A percentile compares a stretch with the other conserved stretches of the same genome.
phyloP scores from a whole-genome alignment of 2,329 filamentous ascomycete species.

The Hypoxylon rubiginosum region DNA sequence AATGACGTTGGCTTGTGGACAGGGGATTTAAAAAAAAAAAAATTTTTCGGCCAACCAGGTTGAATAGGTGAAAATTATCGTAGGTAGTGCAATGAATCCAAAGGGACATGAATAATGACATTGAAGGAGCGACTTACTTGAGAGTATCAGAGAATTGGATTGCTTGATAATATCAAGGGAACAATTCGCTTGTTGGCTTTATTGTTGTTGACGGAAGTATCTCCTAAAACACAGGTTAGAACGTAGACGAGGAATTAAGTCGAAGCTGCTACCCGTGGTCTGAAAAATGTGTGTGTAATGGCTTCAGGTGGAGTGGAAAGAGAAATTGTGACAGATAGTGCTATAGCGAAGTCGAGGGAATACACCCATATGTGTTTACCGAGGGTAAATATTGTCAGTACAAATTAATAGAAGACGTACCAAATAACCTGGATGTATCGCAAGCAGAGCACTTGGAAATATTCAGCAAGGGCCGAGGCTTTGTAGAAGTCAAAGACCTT shows the following conservation, averaged over 20 bases:
- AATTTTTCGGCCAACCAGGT: not conserved
- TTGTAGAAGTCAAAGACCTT: not conserved
- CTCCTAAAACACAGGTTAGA: slow-evolving; percentile 18
- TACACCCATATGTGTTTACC: not conserved
- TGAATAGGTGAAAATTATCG: not conserved
- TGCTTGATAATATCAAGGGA: not conserved
- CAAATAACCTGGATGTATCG: not conserved
- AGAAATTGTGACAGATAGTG: not conserved
- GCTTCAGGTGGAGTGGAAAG: not conserved
- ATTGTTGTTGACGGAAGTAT: slow-evolving; percentile 7
- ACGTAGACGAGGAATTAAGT: not conserved
- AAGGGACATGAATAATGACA: not conserved
- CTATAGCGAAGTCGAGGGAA: not conserved
- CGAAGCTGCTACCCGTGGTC: not conserved
- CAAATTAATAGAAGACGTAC: not conserved
- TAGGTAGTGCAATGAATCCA: not conserved
- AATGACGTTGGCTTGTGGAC: not conserved
- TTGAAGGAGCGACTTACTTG: not conserved
- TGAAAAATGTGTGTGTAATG: not conserved
- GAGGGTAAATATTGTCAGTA: not conserved
- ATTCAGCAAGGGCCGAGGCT: not conserved
- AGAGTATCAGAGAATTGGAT: not conserved
- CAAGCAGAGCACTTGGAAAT: not conserved
- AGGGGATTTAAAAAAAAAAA: not conserved
- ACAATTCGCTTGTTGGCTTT: slow-evolving; percentile 18